Evolutionary conservation across 805 yeast species (phyloP), one percentile per base, ranked within the genome.

Genomic region (Candida endomychidarum): DNA sequence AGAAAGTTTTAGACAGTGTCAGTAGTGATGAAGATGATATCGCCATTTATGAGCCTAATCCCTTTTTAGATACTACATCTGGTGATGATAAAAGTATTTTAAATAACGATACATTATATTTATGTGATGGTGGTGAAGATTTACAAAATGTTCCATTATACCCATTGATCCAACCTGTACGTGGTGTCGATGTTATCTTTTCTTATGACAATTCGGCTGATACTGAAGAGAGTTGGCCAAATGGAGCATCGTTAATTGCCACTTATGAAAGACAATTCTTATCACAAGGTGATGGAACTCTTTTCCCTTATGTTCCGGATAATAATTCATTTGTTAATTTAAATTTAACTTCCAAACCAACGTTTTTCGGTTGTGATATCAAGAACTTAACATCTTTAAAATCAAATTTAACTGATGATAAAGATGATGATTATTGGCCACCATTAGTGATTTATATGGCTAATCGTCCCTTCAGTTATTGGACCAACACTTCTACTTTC

Each of bases 241-340:
- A 62, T 47, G 72, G 74, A 3, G 47, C 60, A 6, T 57, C 70
- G 1, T 40, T 67, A 34, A 49, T 61, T 10, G 49, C 47, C 12
- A 61, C 72, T 5, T 67, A 49, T 47, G 54, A 59, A 33, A 43
- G 72, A 40, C 72, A 67, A 47, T 65, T 65, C 43, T 45, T 52
- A 11, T 28, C 38, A 1, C 74, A 74, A 49, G 82, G 81, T 20
- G 69, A 74, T 47, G 77, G 78, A 36, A 75, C 85, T 19, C 67
- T 82, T 2, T 85, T 84, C 72, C 95, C 96, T 8, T 77, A 83
- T 50, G 90, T 87, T 40, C 96, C 96, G 9, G 90, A 80, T 56
- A 64, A 58, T 19, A 61, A 71, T 31, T 74, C 89, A 0, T 83
- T 86, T 58, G 54, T 77, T 18, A 72, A 74, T 43, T 51, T 65